A percentile compares a stretch with the other conserved stretches of the same genome.
Evolutionary conservation across 495 filamentous ascomycete species (phyloP).

Genomic region (Cercophora scortea): DNA sequence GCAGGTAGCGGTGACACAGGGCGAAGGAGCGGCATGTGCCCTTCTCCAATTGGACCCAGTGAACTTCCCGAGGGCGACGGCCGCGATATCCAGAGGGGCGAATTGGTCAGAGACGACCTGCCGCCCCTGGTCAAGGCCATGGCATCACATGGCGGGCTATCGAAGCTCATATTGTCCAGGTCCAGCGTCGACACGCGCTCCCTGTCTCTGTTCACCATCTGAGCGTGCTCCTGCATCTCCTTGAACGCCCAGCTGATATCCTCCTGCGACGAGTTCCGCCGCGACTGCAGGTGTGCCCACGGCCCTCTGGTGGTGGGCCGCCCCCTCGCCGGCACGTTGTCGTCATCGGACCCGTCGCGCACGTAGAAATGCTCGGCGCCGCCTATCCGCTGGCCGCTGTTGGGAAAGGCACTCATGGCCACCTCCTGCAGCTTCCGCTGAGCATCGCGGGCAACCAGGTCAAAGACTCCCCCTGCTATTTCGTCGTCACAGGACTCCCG

Average conservation of each 20-base stretch:
- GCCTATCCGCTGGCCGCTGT: slow-evolving; percentile 35
- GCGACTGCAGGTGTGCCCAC: slow-evolving; percentile 26
- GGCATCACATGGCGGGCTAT: slow-evolving; percentile 33
- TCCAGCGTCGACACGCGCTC: slow-evolving; percentile 27
- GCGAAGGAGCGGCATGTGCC: slow-evolving; percentile 30
- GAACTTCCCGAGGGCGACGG: slow-evolving; percentile 10
- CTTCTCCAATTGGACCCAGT: slow-evolving; percentile 27
- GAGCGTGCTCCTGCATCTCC: slow-evolving; percentile 43
- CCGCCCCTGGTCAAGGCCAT: slow-evolving; percentile 29
- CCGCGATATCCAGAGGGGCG: slow-evolving; percentile 17
- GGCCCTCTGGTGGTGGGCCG: slow-evolving; percentile 26
- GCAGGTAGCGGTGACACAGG: slow-evolving; percentile 28
- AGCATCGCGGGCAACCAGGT: slow-evolving; percentile 66
- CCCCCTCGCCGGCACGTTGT: slow-evolving; percentile 19
- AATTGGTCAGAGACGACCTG: slow-evolving; percentile 23
- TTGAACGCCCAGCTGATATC: slow-evolving; percentile 42
- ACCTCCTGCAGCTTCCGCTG: slow-evolving; percentile 55
- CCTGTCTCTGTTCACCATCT: slow-evolving; percentile 16
- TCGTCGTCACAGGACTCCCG: slow-evolving; percentile 60
- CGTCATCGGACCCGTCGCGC: slow-evolving; percentile 42
- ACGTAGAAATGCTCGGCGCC: slow-evolving; percentile 50
- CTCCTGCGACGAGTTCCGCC: slow-evolving; percentile 37
- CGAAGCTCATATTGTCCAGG: slow-evolving; percentile 35
- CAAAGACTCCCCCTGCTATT: slow-evolving; percentile 66
- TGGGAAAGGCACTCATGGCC: slow-evolving; percentile 42